These are phyloP conservation scores for Zea luxurians DNA, from an alignment of 176 grass and related monocot genomes.

Conservation along the genomic window DNA sequence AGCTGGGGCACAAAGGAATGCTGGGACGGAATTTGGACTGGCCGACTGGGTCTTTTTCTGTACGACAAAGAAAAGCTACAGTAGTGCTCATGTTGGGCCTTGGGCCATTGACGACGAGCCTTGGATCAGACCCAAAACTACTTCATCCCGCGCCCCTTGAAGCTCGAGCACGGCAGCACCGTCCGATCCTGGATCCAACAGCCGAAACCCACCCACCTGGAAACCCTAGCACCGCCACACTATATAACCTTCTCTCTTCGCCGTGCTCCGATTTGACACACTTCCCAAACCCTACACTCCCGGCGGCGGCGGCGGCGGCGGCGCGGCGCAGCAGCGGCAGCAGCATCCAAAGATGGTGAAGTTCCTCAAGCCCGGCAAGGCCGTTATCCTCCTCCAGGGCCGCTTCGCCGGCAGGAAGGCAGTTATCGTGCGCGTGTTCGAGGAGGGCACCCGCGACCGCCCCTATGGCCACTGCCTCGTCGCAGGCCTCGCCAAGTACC, in stretches of 20 bases:
- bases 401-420: constrained; percentile 58
- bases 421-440: constrained; percentile 65
- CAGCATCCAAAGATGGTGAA: constrained; percentile 49
- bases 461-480: constrained; percentile 73
- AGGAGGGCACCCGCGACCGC: constrained; percentile 66
- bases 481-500: constrained; percentile 56
- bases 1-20: neutral
- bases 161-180: neutral
- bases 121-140: neutral
- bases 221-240: constrained; percentile 15
- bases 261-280: neutral
- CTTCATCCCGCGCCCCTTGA: neutral
- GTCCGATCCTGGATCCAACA: constrained; percentile 15
- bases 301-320: neutral
- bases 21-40: neutral
- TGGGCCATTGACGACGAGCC: neutral
- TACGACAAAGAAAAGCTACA: neutral
- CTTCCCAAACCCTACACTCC: neutral
- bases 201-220: neutral
- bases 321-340: neutral
- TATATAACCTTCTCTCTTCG: neutral
- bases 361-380: constrained; percentile 65
- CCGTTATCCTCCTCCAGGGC: constrained; percentile 58
- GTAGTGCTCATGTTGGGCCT: neutral
- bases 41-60: no score